These are phyloP conservation scores for Chlamydomonas sp. DNA, from an alignment of 139 green algal species.

Conservation along the genomic window DNA sequence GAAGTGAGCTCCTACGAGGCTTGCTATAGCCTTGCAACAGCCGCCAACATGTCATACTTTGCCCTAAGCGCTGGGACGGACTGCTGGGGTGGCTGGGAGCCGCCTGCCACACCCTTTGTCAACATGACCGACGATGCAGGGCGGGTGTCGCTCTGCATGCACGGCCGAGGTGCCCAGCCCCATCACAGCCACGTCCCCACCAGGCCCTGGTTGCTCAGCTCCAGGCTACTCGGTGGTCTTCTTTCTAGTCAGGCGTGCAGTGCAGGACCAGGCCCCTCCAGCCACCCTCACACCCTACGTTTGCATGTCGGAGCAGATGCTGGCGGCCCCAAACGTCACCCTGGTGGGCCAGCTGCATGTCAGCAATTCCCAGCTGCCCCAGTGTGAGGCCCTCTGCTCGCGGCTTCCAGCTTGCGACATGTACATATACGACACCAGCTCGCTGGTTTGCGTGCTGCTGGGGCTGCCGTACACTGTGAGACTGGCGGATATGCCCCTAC, in stretches of 20 bases:
- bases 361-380: neutral
- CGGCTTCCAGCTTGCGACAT: neutral
- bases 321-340: neutral
- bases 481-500: neutral
- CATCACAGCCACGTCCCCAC: neutral
- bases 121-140: neutral
- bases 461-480: neutral
- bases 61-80: neutral
- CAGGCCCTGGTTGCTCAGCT: neutral
- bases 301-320: neutral
- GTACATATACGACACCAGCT: neutral
- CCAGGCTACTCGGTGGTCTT: neutral
- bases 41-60: neutral
- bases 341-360: neutral
- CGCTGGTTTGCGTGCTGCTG: neutral
- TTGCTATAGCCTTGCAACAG: neutral
- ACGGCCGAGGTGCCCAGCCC: neutral
- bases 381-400: neutral
- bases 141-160: neutral
- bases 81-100: neutral
- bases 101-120: neutral
- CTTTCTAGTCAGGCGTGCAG: too few species aligned
- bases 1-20: neutral
- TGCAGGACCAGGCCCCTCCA: neutral
- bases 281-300: neutral